Conservation (phyloP, 129 eudicot genomes). For the Flaveria linearis region DNA sequence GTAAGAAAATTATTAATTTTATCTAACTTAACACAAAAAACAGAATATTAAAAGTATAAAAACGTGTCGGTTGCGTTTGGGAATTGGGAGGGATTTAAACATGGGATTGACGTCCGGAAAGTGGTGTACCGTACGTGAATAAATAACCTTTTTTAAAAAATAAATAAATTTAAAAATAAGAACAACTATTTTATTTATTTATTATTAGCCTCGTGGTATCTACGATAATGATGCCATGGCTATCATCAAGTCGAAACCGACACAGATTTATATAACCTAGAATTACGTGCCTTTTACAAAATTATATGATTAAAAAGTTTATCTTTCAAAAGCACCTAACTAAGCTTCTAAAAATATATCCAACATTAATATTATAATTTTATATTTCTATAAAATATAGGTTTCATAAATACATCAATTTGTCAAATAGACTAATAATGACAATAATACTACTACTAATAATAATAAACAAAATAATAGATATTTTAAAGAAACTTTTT, state of each 20-base stretch:
- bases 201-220: not conserved
- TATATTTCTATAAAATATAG: no score
- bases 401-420: no score
- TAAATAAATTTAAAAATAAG: not conserved
- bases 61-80: slow-evolving; percentile 7
- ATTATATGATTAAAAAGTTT: no score
- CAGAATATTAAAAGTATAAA: not conserved
- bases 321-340: no score
- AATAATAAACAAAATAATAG: no score
- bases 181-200: not conserved
- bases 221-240: not conserved
- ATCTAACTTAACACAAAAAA: not conserved
- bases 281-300: no score
- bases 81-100: not conserved
- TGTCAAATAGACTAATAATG: no score
- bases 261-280: not conserved
- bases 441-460: no score
- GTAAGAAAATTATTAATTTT: not conserved
- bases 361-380: no score
- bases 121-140: slow-evolving; percentile 14
- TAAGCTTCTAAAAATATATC: no score
- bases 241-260: not conserved
- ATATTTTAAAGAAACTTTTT: no score
- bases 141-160: not conserved
- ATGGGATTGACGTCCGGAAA: slow-evolving; percentile 11